phyloP scores from a whole-genome alignment of 2,329 filamentous ascomycete genomes.

The Penicillium olsonii region DNA sequence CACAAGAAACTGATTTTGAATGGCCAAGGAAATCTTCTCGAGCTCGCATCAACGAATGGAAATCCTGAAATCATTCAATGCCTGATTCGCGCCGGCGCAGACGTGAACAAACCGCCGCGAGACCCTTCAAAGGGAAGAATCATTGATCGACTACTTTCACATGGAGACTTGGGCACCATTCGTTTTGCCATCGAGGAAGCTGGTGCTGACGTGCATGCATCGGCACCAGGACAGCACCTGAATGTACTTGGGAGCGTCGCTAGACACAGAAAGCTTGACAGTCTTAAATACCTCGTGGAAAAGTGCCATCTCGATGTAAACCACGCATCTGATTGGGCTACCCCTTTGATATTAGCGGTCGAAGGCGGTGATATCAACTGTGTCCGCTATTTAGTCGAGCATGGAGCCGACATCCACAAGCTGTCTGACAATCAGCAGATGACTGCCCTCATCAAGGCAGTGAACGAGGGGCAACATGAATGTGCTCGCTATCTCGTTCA shows the following conservation, averaged over 20 bases:
- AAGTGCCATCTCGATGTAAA: not conserved
- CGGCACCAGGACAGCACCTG: not conserved
- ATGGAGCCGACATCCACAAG: too few species aligned
- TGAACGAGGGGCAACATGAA: too few species aligned
- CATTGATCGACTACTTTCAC: not conserved
- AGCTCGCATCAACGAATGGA: not conserved
- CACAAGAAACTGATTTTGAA: not conserved
- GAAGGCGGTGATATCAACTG: too few species aligned
- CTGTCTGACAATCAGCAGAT: too few species aligned
- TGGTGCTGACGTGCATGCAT: not conserved
- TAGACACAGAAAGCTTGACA: not conserved
- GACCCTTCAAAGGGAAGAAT: not conserved
- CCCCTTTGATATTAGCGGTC: too few species aligned
- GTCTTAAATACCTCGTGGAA: not conserved
- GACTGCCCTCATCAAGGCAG: too few species aligned
- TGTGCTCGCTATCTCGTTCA: too few species aligned
- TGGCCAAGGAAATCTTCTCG: not conserved
- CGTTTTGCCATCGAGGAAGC: not conserved
- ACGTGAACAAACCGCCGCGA: slow-evolving; percentile 4
- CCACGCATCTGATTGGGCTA: not conserved
- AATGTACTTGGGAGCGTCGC: not conserved
- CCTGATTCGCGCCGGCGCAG: slow-evolving; percentile 10
- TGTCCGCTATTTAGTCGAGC: too few species aligned
- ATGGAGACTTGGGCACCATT: not conserved
- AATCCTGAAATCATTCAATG: slow-evolving; percentile 4